Evolutionary conservation across 148 eudicot species (phyloP), one percentile per base, ranked within the genome.

Genomic region (Tetragonia tetragonoides): DNA sequence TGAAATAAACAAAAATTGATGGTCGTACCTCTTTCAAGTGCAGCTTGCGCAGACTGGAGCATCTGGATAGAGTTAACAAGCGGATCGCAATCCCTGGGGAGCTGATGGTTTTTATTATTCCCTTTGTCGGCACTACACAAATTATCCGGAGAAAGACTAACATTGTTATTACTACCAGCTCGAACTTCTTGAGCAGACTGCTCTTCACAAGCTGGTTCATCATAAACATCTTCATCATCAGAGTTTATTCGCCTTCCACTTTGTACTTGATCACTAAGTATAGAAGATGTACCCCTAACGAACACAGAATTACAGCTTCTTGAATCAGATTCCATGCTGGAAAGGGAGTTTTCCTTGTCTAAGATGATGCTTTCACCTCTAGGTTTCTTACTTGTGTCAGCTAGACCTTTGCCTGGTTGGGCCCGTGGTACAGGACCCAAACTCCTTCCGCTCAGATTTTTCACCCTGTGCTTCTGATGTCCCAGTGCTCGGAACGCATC

Each of bases 301-400:
- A 90, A 87, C 56, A 92, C 88, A 83, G 90, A 87, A 66, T 78
- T 83, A 79, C 85, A 88, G 83, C 90, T 91, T 81, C 89, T 84
- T 37, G 87, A 92, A 79, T 95, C 97, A 84, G 99, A 92, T 71
- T 92, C 99, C 86, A 87, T 28, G 84, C 92, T 91, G 69, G 93
- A 92, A 79, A 85, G 76, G 47, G 97, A 91, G 78, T 83, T 91
- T 79, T 88, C 96, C 81, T 88, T 89, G 75, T 90, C 92, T 34
- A 87, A 74, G 61, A 79, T 88, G 74, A 76, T 77, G 76, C 34
- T 78, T 74, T 74, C 89, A 70, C 88, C 94, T 76, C 88, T 81
- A 62, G 78, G 83, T 81, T 91, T 91, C 87, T 92, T 90, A 75
- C 83, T 87, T 23, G 85, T 37, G 59, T 85, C 92, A 77, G 73